These are phyloP conservation scores for Leishmania tropica DNA, from an alignment of 208 protist genomes.

Conservation along the genomic window DNA sequence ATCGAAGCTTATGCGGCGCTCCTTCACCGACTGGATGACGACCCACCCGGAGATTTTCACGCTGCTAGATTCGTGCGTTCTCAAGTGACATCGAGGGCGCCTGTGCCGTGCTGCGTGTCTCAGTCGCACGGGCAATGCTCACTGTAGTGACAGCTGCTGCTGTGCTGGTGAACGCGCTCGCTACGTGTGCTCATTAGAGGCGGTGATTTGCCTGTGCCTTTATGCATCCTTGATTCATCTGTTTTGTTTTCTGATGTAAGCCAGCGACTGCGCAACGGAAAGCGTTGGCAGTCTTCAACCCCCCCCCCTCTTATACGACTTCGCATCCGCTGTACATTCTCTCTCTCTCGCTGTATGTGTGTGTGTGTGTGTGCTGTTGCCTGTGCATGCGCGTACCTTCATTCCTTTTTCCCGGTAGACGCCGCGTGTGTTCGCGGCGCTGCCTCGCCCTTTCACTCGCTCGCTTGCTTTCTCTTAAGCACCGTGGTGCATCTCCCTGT, in stretches of 20 bases:
- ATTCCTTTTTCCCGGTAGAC: no score
- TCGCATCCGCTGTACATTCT: background rate
- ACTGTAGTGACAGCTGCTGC: background rate
- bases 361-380: no score
- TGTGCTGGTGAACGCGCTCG: background rate
- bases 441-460: background rate
- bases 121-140: background rate
- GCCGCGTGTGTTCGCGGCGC: background rate
- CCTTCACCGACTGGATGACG: constrained; percentile 64
- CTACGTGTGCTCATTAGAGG: background rate
- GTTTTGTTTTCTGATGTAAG: background rate
- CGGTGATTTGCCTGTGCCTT: background rate
- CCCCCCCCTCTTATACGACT: background rate
- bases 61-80: constrained; percentile 54
- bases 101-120: constrained; percentile 17
- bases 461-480: background rate
- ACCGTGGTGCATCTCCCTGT: background rate
- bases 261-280: background rate
- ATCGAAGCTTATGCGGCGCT: constrained; percentile 56
- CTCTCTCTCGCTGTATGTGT: background rate
- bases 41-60: constrained; percentile 72
- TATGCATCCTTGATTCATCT: background rate
- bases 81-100: constrained; percentile 40
- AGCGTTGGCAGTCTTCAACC: background rate
- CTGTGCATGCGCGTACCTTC: no score